Evolutionary conservation across 179 eudicot genomes (phyloP), one percentile per base, ranked within the genome.

Genomic region (Patellifolia procumbens): DNA sequence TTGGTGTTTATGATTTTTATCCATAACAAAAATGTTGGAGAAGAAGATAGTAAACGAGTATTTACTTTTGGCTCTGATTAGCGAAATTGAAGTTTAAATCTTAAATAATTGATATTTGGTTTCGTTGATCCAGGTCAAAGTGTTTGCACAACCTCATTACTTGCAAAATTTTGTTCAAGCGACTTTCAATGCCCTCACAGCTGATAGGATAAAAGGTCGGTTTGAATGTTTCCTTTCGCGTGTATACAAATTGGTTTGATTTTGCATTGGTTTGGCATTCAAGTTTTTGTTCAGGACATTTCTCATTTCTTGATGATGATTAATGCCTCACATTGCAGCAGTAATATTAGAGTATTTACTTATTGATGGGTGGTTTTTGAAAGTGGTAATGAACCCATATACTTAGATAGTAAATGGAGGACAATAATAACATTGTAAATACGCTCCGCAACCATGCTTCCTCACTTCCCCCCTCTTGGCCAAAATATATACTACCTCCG

Each of bases 111-210:
- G 46, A 1, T 49, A 15, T 29, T 35, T 53, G 12, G 11, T 51
- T 19, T 12, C 62, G n/a, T 10, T 56, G 81, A 81, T 85, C 76
- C 89, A 95, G 98, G 99, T 95, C 78, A 95, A 91, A 86, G 92
- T 91, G 63, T 93, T 95, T 82, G 82, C 69, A 62, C 98, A 95
- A 80, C 91, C 97, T 56, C 83, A 91, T 81, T 95, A 95, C 90
- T 81, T 93, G 87, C 78, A 95, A 61, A 95, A 91, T 72, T 95
- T 95, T 87, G 97, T 95, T 63, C 99, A 95, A 70, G 74, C 96
- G 39, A 85, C 99, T 46, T 93, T 93, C 69, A 84, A 93, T 86
- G 99, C 97, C 77, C 99, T 95, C 56, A 78, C 94, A 77, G 86
- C 87, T 13, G 94, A 93, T 20, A 91, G 87, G 83, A 87, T 95